Percentiles rank a stretch among this genome's conserved stretches.
Evolutionary conservation across 2,329 filamentous ascomycete genomes (phyloP).

Genomic region (Biscogniauxia mediterranea): DNA sequence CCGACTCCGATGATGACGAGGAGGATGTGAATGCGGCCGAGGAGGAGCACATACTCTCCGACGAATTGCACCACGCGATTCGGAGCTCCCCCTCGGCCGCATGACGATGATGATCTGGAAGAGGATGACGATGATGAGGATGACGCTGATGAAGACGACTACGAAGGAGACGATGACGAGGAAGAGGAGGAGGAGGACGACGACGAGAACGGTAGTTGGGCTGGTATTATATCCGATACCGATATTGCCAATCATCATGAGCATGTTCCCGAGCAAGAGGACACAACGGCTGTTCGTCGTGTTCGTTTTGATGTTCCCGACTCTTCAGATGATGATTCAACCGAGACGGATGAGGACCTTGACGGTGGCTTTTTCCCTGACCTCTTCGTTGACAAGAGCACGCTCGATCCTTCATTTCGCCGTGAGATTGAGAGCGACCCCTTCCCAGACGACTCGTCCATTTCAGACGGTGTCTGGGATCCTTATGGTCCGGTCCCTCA

Average conservation of each 20-base stretch:
- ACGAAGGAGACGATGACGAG: constrained; percentile 41
- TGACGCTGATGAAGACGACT: constrained; percentile 36
- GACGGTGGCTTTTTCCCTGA: constrained; percentile 68
- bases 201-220: constrained; percentile 52
- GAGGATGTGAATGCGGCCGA: constrained; percentile 75
- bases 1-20: constrained; percentile 74
- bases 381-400: constrained; percentile 74
- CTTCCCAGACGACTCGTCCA: constrained; percentile 53
- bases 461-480: constrained; percentile 63
- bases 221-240: constrained; percentile 49
- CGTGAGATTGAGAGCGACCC: constrained; percentile 69
- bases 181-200: constrained; percentile 29
- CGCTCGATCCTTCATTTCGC: constrained; percentile 69
- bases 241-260: constrained; percentile 44
- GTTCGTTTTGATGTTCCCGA: constrained; percentile 72
- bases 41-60: constrained; percentile 67
- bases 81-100: constrained; percentile 52
- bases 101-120: constrained; percentile 38
- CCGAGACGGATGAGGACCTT: constrained; percentile 60
- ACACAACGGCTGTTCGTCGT: constrained; percentile 46
- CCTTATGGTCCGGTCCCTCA: constrained; percentile 47
- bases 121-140: constrained; percentile 41
- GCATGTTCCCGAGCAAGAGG: constrained; percentile 29
- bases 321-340: constrained; percentile 65
- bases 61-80: constrained; percentile 38